A percentile compares a stretch with the other conserved stretches of the same genome.
These are phyloP conservation scores for Torulaspora pretoriensis DNA, from an alignment of 1,139 yeast species.

Conservation along the genomic window DNA sequence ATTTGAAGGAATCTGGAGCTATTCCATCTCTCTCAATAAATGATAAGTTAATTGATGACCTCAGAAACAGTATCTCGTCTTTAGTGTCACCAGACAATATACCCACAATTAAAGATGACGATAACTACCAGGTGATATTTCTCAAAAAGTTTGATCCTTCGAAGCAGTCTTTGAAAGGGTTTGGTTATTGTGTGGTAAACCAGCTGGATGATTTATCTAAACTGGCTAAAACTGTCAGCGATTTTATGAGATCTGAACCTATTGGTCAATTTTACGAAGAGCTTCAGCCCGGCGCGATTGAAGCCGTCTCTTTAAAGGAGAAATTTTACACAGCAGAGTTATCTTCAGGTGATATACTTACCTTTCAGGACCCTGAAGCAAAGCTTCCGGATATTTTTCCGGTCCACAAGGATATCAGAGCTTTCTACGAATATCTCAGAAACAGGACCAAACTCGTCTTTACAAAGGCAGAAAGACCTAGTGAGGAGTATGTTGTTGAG, in stretches of 20 bases:
- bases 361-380: constrained; percentile 45
- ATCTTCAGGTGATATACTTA: constrained; percentile 72
- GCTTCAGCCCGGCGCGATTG: constrained; percentile 59
- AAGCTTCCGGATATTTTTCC: constrained; percentile 24
- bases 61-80: constrained; percentile 21
- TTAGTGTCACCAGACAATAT: constrained; percentile 10
- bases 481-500: constrained; percentile 47
- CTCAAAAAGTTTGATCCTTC: constrained; percentile 65
- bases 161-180: constrained; percentile 53
- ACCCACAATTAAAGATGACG: constrained; percentile 28
- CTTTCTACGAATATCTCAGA: constrained; percentile 60
- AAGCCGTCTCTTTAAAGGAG: constrained; percentile 42
- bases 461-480: constrained; percentile 43
- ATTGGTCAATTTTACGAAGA: constrained; percentile 60
- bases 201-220: constrained; percentile 46
- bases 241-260: constrained; percentile 42
- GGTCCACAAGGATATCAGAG: constrained; percentile 40
- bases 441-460: constrained; percentile 61
- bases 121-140: constrained; percentile 48
- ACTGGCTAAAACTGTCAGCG: constrained; percentile 46
- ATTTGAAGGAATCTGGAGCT: constrained; percentile 15
- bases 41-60: constrained; percentile 21
- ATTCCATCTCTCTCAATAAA: constrained; percentile 14
- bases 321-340: constrained; percentile 56
- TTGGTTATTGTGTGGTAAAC: constrained; percentile 59